These are phyloP conservation scores for Nitzschia inconspicua DNA, from an alignment of 108 stramenopile genomes.

Conservation along the genomic window DNA sequence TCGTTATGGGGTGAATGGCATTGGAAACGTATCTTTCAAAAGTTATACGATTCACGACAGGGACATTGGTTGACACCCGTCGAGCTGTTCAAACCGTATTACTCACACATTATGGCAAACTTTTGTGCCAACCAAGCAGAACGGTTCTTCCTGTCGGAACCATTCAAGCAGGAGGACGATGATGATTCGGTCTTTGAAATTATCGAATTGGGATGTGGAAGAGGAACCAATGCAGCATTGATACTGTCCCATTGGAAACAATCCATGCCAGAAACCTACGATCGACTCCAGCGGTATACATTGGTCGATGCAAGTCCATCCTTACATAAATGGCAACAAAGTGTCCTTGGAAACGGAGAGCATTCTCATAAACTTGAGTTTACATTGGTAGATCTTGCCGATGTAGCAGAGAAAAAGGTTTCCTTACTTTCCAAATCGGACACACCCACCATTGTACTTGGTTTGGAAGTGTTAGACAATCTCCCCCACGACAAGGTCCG, in stretches of 20 bases:
- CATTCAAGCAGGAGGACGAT: not conserved
- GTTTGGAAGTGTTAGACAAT: constrained; percentile 81
- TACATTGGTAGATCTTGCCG: constrained; percentile 52
- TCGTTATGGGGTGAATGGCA: constrained; percentile 71
- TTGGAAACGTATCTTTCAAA: constrained; percentile 53
- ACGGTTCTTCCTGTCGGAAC: too few species aligned
- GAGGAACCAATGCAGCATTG: constrained; percentile 78
- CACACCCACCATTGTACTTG: constrained; percentile 58
- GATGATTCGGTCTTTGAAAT: constrained; percentile 28
- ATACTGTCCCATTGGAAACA: constrained; percentile 54
- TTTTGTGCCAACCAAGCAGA: constrained; percentile 34
- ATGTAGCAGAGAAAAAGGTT: constrained; percentile 66
- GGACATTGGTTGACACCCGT: constrained; percentile 89
- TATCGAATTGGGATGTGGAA: constrained; percentile 78
- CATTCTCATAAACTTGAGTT: constrained; percentile 62
- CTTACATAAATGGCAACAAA: constrained; percentile 55
- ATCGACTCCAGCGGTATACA: constrained; percentile 53
- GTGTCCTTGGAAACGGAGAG: constrained; percentile 23
- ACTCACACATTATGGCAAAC: constrained; percentile 68
- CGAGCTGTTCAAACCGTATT: constrained; percentile 73
- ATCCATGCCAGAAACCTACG: constrained; percentile 45
- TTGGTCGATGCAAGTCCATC: constrained; percentile 78
- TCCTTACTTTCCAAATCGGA: constrained; percentile 37
- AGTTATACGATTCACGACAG: constrained; percentile 54
- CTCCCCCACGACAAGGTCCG: constrained; percentile 80